Conservation (phyloP, 2,329 filamentous ascomycete genomes). For the Diaporthe sp. region DNA sequence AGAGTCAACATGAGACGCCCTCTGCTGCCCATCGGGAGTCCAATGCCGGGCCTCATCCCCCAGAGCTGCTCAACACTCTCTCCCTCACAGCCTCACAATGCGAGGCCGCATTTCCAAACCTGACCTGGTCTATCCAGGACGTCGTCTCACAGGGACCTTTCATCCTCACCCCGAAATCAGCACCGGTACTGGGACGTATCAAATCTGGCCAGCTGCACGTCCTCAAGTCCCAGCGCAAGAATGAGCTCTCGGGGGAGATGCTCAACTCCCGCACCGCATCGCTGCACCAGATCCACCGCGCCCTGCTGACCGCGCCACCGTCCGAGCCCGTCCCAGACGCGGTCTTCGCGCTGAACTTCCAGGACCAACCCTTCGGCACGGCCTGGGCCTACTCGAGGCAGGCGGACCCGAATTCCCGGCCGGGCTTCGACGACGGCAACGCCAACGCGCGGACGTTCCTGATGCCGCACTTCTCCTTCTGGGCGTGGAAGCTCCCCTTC, state of each 20-base stretch:
- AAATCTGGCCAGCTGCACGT: slow-evolving; percentile 61
- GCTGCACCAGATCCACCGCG: slow-evolving; percentile 67
- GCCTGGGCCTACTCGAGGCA: slow-evolving; percentile 64
- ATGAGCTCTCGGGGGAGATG: slow-evolving; percentile 61
- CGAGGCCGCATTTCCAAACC: slow-evolving; percentile 58
- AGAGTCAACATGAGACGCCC: not conserved
- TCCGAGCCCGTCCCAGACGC: slow-evolving; percentile 61
- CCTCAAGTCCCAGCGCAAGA: slow-evolving; percentile 56
- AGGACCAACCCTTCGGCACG: slow-evolving; percentile 61
- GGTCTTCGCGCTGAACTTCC: slow-evolving; percentile 66
- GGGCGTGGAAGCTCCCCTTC: slow-evolving; percentile 66
- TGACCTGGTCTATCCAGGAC: slow-evolving; percentile 62
- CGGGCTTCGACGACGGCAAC: slow-evolving; percentile 43
- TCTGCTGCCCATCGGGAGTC: not conserved
- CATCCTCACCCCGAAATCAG: slow-evolving; percentile 53
- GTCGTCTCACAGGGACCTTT: slow-evolving; percentile 61
- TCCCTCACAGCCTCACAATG: slow-evolving; percentile 61
- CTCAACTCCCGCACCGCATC: slow-evolving; percentile 63
- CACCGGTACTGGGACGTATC: slow-evolving; percentile 58
- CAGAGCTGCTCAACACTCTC: slow-evolving; percentile 51
- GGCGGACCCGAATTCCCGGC: slow-evolving; percentile 52
- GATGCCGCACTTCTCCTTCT: slow-evolving; percentile 70
- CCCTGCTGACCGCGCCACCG: slow-evolving; percentile 62
- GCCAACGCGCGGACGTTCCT: slow-evolving; percentile 57
- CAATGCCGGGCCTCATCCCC: slow-evolving; percentile 26